Evolutionary conservation across 202 grass and related monocot species (phyloP).

Genomic region (Elaeis oleifera): DNA sequence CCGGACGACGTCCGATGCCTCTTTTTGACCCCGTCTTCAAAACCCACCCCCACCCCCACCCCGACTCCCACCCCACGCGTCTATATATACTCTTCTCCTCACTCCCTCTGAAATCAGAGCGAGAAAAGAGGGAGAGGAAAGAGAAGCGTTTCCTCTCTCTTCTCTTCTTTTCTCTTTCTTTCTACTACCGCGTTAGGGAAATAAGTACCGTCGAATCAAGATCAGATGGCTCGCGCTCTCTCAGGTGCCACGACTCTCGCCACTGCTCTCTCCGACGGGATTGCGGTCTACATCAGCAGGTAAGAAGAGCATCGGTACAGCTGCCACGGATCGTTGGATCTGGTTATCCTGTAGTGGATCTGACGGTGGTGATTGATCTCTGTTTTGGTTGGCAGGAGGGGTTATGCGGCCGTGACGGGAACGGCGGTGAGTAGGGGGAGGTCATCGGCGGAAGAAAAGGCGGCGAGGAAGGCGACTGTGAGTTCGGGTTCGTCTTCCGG

Average conservation of each 20-base stretch:
- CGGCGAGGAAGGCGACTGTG: constrained; percentile 20
- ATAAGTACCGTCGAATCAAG: neutral
- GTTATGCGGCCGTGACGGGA: constrained; percentile 13
- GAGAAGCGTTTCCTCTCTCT: too few relatives aligned
- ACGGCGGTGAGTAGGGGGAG: neutral
- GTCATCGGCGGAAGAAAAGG: constrained; percentile 34
- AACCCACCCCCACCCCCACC: too few relatives aligned
- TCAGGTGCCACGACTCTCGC: constrained; percentile 1
- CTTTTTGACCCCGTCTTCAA: too few relatives aligned
- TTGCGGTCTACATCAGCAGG: neutral
- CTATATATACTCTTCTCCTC: too few relatives aligned
- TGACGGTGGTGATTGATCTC: neutral
- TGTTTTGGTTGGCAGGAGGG: constrained; percentile 28
- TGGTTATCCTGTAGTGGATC: neutral
- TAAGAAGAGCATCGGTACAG: neutral
- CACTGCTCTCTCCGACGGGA: constrained; percentile 8
- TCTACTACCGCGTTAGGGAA: too few relatives aligned
- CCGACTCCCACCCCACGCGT: too few relatives aligned
- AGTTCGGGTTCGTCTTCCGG: constrained; percentile 4
- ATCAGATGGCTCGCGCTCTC: constrained; percentile 21
- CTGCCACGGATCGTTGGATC: neutral
- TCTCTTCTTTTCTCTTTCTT: too few relatives aligned
- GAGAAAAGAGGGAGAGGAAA: too few relatives aligned
- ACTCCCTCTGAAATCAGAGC: too few relatives aligned
- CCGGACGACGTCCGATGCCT: too few relatives aligned